A percentile compares a stretch with the other conserved stretches of the same genome.
These are phyloP conservation scores for Lentinula sp. DNA, from an alignment of 768 basidiomycete genomes.

Conservation along the genomic window DNA sequence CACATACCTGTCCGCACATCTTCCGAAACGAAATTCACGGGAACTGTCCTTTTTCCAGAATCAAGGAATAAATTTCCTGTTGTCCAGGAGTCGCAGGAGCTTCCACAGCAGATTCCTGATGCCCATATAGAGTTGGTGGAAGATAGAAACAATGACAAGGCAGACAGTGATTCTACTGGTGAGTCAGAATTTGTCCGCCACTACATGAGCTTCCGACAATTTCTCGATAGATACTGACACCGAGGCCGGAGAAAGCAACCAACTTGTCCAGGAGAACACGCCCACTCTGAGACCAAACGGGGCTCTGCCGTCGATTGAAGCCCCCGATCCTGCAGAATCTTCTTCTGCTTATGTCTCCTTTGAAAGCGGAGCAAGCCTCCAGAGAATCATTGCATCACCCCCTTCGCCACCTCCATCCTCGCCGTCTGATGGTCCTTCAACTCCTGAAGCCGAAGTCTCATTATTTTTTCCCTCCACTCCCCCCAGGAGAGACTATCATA, in stretches of 20 bases:
- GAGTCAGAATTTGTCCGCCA: neutral
- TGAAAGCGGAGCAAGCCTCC: constrained; percentile 12
- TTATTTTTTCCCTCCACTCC: constrained; percentile 37
- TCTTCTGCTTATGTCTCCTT: neutral
- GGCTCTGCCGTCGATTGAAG: constrained; percentile 11
- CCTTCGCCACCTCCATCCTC: constrained; percentile 26
- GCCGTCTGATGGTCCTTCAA: constrained; percentile 12
- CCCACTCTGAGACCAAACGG: constrained; percentile 15
- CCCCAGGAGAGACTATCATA: constrained; percentile 35
- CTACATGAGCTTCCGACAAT: neutral
- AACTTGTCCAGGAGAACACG: constrained; percentile 17
- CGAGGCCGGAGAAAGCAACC: constrained; percentile 4
- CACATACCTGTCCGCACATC: constrained; percentile 41
- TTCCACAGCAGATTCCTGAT: neutral
- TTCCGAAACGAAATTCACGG: constrained; percentile 16
- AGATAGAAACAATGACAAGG: neutral
- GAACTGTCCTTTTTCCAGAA: neutral
- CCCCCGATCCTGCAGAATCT: constrained; percentile 7
- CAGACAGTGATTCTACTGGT: neutral
- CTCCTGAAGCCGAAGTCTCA: constrained; percentile 3
- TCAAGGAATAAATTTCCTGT: neutral
- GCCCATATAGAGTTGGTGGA: neutral
- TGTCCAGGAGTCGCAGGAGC: neutral
- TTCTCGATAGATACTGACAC: neutral
- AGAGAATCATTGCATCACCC: constrained; percentile 11